A percentile compares a stretch with the other conserved stretches of the same genome.
Evolutionary conservation across 176 grass and related monocot species (phyloP).

Genomic region (Urochloa ruziziensis): DNA sequence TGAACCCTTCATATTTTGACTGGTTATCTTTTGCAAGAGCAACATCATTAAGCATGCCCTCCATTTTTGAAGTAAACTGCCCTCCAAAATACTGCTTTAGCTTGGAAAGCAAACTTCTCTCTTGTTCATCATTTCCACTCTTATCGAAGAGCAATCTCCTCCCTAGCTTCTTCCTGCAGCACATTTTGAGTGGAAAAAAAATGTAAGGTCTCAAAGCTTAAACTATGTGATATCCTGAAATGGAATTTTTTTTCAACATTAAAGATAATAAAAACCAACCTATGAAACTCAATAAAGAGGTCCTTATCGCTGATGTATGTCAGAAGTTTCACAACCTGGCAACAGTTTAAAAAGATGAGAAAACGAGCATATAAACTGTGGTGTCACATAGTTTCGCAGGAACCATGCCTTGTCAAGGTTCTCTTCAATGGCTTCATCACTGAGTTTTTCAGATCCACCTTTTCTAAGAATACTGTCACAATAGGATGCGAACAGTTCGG

Average conservation of each 20-base stretch:
- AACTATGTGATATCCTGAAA: background rate
- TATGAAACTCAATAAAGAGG: conserved; percentile 44
- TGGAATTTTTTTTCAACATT: background rate
- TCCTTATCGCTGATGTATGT: conserved; percentile 44
- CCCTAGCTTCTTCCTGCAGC: conserved; percentile 80
- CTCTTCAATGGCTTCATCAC: conserved; percentile 48
- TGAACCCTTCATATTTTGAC: conserved; percentile 64
- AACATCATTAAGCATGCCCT: conserved; percentile 91
- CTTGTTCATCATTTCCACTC: conserved; percentile 86
- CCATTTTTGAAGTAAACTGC: conserved; percentile 97
- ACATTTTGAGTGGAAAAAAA: background rate
- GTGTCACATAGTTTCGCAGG: background rate
- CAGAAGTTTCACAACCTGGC: conserved; percentile 46
- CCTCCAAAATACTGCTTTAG: conserved; percentile 85
- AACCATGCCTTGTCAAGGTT: conserved; percentile 38
- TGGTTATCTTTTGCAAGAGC: conserved; percentile 72
- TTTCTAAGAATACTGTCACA: conserved; percentile 47
- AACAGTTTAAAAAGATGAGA: background rate
- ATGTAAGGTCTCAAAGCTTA: background rate
- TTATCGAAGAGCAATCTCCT: conserved; percentile 90
- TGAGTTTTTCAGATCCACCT: conserved; percentile 38
- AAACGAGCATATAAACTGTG: background rate
- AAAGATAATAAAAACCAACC: background rate
- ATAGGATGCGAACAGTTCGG: conserved; percentile 38
- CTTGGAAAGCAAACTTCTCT: conserved; percentile 92